Percentiles rank a stretch among this genome's conserved stretches.
Evolutionary conservation across 768 basidiomycete species (phyloP).

Genomic region (Calocybe indica): DNA sequence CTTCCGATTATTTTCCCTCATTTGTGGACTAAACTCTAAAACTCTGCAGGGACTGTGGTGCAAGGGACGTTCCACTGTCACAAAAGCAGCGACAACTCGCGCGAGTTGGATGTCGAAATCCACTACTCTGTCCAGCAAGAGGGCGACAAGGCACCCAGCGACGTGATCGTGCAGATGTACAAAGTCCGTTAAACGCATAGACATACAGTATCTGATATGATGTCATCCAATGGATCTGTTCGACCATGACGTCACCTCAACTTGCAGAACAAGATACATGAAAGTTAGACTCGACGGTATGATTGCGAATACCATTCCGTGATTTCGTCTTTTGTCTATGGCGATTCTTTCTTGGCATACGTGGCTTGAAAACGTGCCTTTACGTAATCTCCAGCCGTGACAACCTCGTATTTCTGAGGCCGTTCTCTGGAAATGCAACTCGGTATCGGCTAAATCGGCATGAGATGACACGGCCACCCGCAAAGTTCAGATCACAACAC

Average conservation of each 20-base stretch:
- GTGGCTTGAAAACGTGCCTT: slow-evolving; percentile 66
- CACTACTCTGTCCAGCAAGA: slow-evolving; percentile 58
- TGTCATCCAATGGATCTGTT: neutral
- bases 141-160: slow-evolving; percentile 26
- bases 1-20: neutral
- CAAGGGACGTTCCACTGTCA: slow-evolving; percentile 76
- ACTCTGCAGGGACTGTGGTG: slow-evolving; percentile 58
- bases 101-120: slow-evolving; percentile 90
- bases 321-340: too few species aligned
- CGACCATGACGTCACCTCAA: neutral
- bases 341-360: slow-evolving; percentile 38
- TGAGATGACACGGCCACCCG: neutral
- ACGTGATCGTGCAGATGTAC: slow-evolving; percentile 67
- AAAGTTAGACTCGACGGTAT: too few species aligned
- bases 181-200: slow-evolving; percentile 61
- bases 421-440: slow-evolving; percentile 39
- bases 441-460: slow-evolving; percentile 37
- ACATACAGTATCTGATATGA: neutral
- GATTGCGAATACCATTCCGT: too few species aligned
- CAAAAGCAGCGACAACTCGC: slow-evolving; percentile 75
- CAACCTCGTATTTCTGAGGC: slow-evolving; percentile 58
- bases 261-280: too few species aligned
- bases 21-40: neutral
- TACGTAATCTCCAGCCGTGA: slow-evolving; percentile 83
- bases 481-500: slow-evolving; percentile 8